Evolutionary conservation across 164 flowering plant species (phyloP), one percentile per base, ranked within the genome.

Genomic region (grape (Vitis vinifera)): DNA sequence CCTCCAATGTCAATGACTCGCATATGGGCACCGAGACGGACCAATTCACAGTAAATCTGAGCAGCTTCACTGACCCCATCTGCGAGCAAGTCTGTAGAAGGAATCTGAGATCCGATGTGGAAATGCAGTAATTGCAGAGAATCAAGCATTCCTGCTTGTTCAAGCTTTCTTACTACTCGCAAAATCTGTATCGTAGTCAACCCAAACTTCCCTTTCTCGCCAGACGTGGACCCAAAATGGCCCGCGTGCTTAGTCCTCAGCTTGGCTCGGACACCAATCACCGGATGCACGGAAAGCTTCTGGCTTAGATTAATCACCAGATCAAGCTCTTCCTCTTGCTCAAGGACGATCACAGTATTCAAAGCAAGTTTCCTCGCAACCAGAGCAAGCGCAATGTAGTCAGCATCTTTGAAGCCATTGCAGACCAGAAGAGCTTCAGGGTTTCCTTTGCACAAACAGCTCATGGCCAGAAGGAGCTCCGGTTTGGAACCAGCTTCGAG

Each of bases 141-240:
- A 74, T 91, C 92, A 13, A 95, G 88, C 98, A 95, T 91, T 3
- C 83, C 91, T 13, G 31, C 79, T 27, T 76, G 75, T 16, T 83
- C 79, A 27, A 95, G 91, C 82, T 85, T 91, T 80, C 73, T 80
- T 49, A 82, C 97, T 1, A 90, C 97, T 1, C 91, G 78, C 27
- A 95, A 51, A 59, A 95, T 87, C 78, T 95, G 98, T 9, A 80
- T 69, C 0, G 97, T 87, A 0, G 91, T 93, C 50, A 95, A 71
- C 13, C 99, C 99, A 59, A 95, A 95, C 77, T 95, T 95, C 6
- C 99, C 99, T 48, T 88, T 95, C 84, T 93, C 99, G n/a, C 99
- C 99, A 0, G 99, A 95, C 30, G 98, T 95, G 8, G 97, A 83
- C n/a, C 99, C 99, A 60, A 93, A 95, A 78, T 95, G 99, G 17